Base-by-base conservation (phyloP, 108 stramenopile genomes). In the Mediolabrus comicus region DNA sequence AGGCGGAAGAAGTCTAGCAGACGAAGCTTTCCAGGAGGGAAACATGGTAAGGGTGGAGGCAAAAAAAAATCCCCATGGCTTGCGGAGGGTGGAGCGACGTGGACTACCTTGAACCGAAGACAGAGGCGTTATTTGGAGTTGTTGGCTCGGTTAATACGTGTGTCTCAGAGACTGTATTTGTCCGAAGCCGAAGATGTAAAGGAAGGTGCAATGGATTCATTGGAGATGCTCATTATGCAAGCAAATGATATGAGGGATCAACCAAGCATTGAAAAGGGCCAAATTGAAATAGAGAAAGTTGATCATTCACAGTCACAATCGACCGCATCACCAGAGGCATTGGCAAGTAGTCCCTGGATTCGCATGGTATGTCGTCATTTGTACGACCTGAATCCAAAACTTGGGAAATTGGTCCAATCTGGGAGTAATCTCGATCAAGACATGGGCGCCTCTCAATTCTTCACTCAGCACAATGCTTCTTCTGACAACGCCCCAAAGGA, bases 111-210 rank as follows among this genome's bases (percentile, higher is more conserved):
- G 59, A 84, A 70, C 3, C 52, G 59, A 52, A 75, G 80, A 11
- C 86, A 88, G 55, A 74, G 83, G 34, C 77, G 80, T 16, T 85
- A 91, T 61, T 70, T 89, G 69, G 90, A 94, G 70, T 34, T 94
- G 27, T 69, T 66, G 36, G 77, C 82, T 16, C 77, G 88, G 16
- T 62, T 94, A 9, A 38, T 94, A 19, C 82, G 86, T n/a, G 62
- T 84, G 51, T 74, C 76, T 13, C 92, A 93, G 41, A 84, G 89
- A 26, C 70, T 81, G 11, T 81, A 80, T 65, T 35, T 92, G 22
- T 69, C 74, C 25, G 69, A 86, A 14, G 74, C 69, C 8, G 86
- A 87, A 43, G 67, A 66, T 3, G 13, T 74, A 53, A 77, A 71
- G 49, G 64, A 59, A 46, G 54, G 54, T 63, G 39, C 81, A 39